A percentile compares a stretch with the other conserved stretches of the same genome.
phyloP scores from a whole-genome alignment of 257 asterid genomes.

The Solanum sejunctum region DNA sequence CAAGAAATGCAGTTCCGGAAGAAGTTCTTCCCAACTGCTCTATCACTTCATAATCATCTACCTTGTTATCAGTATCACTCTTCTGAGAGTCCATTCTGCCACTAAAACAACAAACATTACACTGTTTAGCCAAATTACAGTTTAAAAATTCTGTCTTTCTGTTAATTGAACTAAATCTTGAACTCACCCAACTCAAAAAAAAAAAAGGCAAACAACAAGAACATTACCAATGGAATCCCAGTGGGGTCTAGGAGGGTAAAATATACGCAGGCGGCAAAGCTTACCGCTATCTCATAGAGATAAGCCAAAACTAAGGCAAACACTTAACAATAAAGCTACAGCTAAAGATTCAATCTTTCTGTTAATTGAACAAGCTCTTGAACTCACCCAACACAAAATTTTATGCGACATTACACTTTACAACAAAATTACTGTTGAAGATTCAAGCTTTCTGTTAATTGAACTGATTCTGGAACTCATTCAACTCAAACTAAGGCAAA shows the following conservation, averaged over 20 bases:
- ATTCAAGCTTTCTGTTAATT: not conserved
- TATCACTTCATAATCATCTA: slow-evolving; percentile 69
- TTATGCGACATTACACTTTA: not conserved
- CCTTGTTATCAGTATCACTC: slow-evolving; percentile 15
- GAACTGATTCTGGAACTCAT: not conserved
- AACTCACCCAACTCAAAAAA: not conserved
- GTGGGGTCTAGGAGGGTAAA: too few relatives aligned
- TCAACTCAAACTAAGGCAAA: not conserved
- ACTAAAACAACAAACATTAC: slow-evolving; percentile 7
- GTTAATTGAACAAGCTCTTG: slow-evolving; percentile 1
- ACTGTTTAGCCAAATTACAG: not conserved
- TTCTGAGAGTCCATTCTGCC: slow-evolving; percentile 46
- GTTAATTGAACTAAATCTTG: not conserved
- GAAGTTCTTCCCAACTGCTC: slow-evolving; percentile 88
- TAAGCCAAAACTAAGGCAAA: not conserved
- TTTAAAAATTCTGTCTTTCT: not conserved
- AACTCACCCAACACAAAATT: slow-evolving; percentile 11
- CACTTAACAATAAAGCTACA: not conserved
- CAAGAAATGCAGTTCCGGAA: slow-evolving; percentile 73
- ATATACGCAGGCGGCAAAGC: too few relatives aligned
- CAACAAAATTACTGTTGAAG: not conserved
- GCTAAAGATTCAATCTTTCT: slow-evolving; percentile 5
- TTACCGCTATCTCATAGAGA: too few relatives aligned
- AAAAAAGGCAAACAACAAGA: too few relatives aligned
- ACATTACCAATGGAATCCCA: too few relatives aligned